Evolutionary conservation across 176 grass and related monocot species (phyloP).

Genomic region (Hsuehochloa calcarea): DNA sequence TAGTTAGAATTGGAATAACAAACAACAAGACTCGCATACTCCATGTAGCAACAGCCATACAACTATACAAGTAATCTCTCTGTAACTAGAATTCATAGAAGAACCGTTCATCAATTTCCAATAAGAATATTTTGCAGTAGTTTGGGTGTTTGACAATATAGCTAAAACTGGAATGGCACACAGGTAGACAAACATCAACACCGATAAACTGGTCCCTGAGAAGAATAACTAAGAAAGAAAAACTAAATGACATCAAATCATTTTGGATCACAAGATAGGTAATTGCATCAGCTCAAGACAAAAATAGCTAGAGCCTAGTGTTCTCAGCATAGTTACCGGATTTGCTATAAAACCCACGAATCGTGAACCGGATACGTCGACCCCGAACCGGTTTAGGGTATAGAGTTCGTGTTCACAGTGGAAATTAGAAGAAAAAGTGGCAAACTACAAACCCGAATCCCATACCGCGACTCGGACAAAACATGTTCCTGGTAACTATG

Average conservation of each 20-base stretch:
- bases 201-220: neutral
- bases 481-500: too few species aligned
- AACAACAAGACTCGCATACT: neutral
- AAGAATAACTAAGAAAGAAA: neutral
- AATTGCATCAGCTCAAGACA: neutral
- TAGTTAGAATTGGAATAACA: neutral
- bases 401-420: too few species aligned
- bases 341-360: too few species aligned
- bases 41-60: neutral
- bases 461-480: too few species aligned
- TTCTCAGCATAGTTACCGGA: neutral
- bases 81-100: neutral
- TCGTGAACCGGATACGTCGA: too few species aligned
- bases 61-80: neutral
- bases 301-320: neutral
- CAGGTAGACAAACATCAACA: conserved; percentile 1
- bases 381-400: too few species aligned
- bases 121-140: neutral
- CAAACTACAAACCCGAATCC: too few species aligned
- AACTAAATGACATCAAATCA: neutral
- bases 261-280: neutral
- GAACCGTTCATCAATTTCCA: neutral
- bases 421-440: too few species aligned
- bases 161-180: neutral
- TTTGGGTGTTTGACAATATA: neutral